phyloP scores from a whole-genome alignment of 257 asterid genomes.

The Scutellaria baicalensis region DNA sequence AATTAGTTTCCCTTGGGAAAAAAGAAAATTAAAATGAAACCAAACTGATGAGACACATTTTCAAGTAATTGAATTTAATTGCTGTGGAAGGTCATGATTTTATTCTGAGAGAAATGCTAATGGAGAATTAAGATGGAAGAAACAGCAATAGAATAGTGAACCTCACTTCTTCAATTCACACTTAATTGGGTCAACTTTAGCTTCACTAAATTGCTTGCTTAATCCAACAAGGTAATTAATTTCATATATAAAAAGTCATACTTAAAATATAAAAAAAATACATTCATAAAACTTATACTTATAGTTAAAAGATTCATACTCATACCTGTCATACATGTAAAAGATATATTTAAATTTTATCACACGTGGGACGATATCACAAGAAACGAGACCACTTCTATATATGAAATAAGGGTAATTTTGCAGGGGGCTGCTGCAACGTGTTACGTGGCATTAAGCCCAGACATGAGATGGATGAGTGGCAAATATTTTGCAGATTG shows the following conservation, averaged over 20 bases:
- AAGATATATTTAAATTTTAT: no score
- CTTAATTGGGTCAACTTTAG: slow-evolving; percentile 64
- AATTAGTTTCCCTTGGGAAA: no score
- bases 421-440: slow-evolving; percentile 79
- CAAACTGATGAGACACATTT: no score
- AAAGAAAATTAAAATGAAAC: no score
- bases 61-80: background rate
- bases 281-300: no score
- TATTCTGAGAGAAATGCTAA: slow-evolving; percentile 66
- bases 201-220: slow-evolving; percentile 61
- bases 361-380: no score
- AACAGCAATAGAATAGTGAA: slow-evolving; percentile 86
- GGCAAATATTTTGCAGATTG: slow-evolving; percentile 91
- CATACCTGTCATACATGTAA: no score
- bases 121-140: slow-evolving; percentile 78
- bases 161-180: slow-evolving; percentile 79
- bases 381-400: no score
- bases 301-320: no score
- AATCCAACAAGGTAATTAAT: slow-evolving; percentile 52
- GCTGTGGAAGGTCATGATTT: slow-evolving; percentile 73
- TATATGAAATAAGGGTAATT: no score
- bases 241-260: no score
- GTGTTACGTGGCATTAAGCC: slow-evolving; percentile 77
- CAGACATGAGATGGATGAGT: slow-evolving; percentile 35
- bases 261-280: no score